Evolutionary conservation across 2,329 filamentous ascomycete species (phyloP).

Genomic region (Talaromyces islandicus): DNA sequence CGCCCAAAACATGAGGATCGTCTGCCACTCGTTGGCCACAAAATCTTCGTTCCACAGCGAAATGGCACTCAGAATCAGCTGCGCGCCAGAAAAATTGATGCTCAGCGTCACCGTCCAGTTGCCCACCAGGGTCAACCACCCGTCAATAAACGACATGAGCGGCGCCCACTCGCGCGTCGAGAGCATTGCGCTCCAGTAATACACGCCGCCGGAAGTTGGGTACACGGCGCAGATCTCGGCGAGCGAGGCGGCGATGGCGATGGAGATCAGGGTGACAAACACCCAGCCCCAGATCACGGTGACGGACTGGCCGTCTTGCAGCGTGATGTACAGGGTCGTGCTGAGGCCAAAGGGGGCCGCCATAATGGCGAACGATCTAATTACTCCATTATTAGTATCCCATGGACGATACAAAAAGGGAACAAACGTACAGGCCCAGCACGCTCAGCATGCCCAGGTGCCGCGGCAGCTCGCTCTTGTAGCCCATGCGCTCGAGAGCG

Average conservation of each 20-base stretch:
- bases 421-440: slow-evolving; percentile 49
- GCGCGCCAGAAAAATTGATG: slow-evolving; percentile 68
- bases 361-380: slow-evolving; percentile 68
- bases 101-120: slow-evolving; percentile 64
- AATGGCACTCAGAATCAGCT: slow-evolving; percentile 63
- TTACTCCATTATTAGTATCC: not conserved
- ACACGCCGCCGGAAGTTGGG: slow-evolving; percentile 63
- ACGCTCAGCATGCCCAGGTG: slow-evolving; percentile 65
- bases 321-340: slow-evolving; percentile 63
- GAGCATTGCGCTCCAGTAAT: slow-evolving; percentile 67
- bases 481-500: slow-evolving; percentile 61
- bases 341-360: slow-evolving; percentile 63
- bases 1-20: slow-evolving; percentile 65
- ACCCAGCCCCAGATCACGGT: slow-evolving; percentile 68
- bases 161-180: slow-evolving; percentile 60
- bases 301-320: slow-evolving; percentile 63
- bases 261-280: slow-evolving; percentile 57
- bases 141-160: slow-evolving; percentile 63
- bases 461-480: slow-evolving; percentile 60
- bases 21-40: slow-evolving; percentile 63
- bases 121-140: slow-evolving; percentile 66
- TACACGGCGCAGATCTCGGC: slow-evolving; percentile 66
- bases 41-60: slow-evolving; percentile 65
- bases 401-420: not conserved
- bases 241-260: slow-evolving; percentile 59